A percentile compares a stretch with the other conserved stretches of the same genome.
Conservation (phyloP, 345 rosid species). For the Hypericum perforatum region DNA sequence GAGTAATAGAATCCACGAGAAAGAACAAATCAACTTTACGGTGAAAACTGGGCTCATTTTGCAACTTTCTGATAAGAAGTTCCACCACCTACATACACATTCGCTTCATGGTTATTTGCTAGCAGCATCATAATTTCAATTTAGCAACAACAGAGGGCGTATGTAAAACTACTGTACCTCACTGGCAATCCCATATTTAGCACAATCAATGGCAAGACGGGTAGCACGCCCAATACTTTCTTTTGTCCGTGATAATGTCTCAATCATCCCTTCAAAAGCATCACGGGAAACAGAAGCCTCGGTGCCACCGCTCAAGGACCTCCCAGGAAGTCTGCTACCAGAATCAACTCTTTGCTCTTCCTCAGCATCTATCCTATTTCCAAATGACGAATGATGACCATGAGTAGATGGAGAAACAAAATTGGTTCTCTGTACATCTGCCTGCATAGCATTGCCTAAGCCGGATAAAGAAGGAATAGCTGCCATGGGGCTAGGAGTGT, state of each 20-base stretch:
- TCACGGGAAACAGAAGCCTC: conserved; percentile 96
- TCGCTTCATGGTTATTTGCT: no score
- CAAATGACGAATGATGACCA: conserved; percentile 31
- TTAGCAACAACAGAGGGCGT: no score
- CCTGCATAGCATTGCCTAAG: conserved; percentile 24
- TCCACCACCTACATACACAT: conserved; percentile 67
- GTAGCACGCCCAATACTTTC: conserved; percentile 98
- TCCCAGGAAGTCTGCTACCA: conserved; percentile 44
- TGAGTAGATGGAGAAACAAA: conserved; percentile 38
- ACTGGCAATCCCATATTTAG: conserved; percentile 84
- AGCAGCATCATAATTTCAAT: no score
- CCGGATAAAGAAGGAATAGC: conserved; percentile 41
- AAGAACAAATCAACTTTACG: conserved; percentile 88
- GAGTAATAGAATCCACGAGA: conserved; percentile 93
- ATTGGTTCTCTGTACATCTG: conserved; percentile 30
- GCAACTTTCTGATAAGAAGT: conserved; percentile 77
- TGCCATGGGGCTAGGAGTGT: conserved; percentile 41
- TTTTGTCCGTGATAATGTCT: conserved; percentile 90
- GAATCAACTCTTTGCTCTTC: conserved; percentile 62
- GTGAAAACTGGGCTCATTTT: conserved; percentile 68
- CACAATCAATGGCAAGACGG: conserved; percentile 92
- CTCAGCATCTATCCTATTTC: conserved; percentile 38
- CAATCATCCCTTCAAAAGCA: conserved; percentile 98
- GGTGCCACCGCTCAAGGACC: conserved; percentile 75
- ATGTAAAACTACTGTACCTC: conserved; percentile 41